Evolutionary conservation across 345 rosid genomes (phyloP).

Genomic region (Brassica carinata): DNA sequence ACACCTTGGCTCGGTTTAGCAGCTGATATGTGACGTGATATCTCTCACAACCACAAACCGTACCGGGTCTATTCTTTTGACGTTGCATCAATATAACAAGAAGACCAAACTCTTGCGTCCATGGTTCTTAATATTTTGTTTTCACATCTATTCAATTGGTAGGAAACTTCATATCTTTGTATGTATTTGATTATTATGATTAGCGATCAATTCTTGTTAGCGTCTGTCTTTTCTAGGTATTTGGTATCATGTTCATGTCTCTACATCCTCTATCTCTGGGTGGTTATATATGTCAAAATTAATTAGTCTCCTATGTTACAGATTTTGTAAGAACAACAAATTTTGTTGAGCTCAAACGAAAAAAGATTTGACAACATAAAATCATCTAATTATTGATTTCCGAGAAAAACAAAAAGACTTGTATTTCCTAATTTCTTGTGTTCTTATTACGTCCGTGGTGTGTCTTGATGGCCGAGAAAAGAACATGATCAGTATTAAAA

Average conservation of each 20-base stretch:
- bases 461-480: too few species aligned
- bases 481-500: too few species aligned
- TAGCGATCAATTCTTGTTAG: constrained; percentile 30
- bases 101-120: constrained; percentile 8
- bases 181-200: constrained; percentile 18
- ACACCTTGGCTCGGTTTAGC: constrained; percentile 73
- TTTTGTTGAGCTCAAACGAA: background rate
- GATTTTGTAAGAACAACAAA: constrained; percentile 27
- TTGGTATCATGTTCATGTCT: background rate
- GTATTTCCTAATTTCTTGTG: background rate
- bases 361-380: too few species aligned
- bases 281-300: constrained; percentile 1
- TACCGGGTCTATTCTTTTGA: constrained; percentile 28
- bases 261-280: constrained; percentile 7
- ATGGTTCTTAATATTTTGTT: constrained; percentile 15
- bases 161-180: constrained; percentile 39
- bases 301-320: constrained; percentile 7
- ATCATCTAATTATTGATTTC: too few species aligned
- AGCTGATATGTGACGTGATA: constrained; percentile 46
- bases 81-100: constrained; percentile 11
- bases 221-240: constrained; percentile 8
- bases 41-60: constrained; percentile 1
- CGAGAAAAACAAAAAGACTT: too few species aligned
- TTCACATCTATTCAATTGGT: constrained; percentile 15
- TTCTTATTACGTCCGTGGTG: background rate